Evolutionary conservation across 345 rosid genomes (phyloP), one percentile per base, ranked within the genome.

Genomic region (Eucalyptus camaldulensis): DNA sequence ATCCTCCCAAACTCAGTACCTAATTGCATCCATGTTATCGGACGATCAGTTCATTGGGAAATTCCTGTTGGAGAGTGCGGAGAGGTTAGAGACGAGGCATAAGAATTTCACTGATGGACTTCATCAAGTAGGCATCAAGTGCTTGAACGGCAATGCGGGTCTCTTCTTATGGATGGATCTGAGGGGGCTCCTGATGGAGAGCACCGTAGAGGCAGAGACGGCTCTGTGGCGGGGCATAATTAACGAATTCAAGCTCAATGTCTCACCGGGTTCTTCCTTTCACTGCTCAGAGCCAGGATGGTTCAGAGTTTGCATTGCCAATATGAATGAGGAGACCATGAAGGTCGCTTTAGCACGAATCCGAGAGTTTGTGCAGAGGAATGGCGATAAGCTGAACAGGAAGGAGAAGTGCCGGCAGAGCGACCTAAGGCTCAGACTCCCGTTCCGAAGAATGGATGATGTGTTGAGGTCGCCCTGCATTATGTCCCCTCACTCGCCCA

Each of bases 261-360:
- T 98, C 22, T 97, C 99, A 19, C 99, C 99, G 1, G 99, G 99
- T 37, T 93, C 94, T 50, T 96, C 99, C 33, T 97, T 96, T 88
- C 99, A 97, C 88, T 97, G 99, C 92, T 88, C 92, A 2, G 96
- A 96, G 90, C 97, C 97, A 3, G 99, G 99, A 8, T 98, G 99
- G 99, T 98, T 97, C 90, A 91, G 99, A 88, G 99, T 96, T 67
- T 98, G 99, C 92, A 92, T 96, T 85, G 99, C 99, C 10, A 97
- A 97, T 91, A 98, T 98, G 97, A 97, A 97, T 90, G 94, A 95
- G 24, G 83, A 88, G 87, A 96, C 99, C 25, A 92, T 93, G 98
- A 95, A 96, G 72, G 88, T 93, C 6, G 99, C 99, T 47, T 87
- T 97, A 88, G 90, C 91, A 54, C 96, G 99, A 93, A 98, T 98